phyloP scores from a whole-genome alignment of 2,329 filamentous ascomycete species.

The Juglanconis juglandina region DNA sequence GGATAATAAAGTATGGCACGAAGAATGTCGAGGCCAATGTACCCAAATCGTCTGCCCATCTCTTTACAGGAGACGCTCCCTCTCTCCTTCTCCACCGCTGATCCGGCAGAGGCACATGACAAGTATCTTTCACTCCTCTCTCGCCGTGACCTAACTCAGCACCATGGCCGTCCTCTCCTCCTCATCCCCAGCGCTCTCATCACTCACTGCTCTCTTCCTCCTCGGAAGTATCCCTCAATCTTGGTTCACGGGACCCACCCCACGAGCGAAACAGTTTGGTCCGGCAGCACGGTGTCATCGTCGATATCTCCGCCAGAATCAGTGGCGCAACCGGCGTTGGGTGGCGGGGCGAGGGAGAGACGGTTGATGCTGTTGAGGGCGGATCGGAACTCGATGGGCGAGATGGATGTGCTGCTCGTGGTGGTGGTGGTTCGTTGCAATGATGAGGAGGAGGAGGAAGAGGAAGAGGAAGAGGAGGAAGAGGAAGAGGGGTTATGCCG shows the following conservation, averaged over 20 bases:
- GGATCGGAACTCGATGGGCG: background rate
- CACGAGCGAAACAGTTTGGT: slow-evolving; percentile 3
- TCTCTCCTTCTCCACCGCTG: background rate
- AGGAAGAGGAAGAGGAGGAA: too few species aligned
- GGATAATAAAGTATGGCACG: too few species aligned
- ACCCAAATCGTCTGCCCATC: too few species aligned
- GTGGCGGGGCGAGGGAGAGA: background rate
- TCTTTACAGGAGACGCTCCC: background rate
- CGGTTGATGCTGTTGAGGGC: slow-evolving; percentile 1
- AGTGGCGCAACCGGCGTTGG: background rate
- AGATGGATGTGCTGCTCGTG: background rate
- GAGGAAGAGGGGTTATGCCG: too few species aligned
- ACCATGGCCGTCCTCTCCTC: background rate
- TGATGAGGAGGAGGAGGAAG: too few species aligned
- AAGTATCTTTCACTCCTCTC: background rate
- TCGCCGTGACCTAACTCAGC: background rate
- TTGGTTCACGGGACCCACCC: background rate
- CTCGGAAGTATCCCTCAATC: background rate
- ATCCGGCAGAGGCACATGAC: too few species aligned
- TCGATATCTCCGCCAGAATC: background rate
- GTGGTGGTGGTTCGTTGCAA: background rate
- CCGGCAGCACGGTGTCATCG: background rate
- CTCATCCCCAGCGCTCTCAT: background rate
- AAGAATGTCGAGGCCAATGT: too few species aligned
- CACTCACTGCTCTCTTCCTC: background rate